These are phyloP conservation scores for Dothistroma septosporum DNA, from an alignment of 2,329 filamentous ascomycete species.

Conservation along the genomic window DNA sequence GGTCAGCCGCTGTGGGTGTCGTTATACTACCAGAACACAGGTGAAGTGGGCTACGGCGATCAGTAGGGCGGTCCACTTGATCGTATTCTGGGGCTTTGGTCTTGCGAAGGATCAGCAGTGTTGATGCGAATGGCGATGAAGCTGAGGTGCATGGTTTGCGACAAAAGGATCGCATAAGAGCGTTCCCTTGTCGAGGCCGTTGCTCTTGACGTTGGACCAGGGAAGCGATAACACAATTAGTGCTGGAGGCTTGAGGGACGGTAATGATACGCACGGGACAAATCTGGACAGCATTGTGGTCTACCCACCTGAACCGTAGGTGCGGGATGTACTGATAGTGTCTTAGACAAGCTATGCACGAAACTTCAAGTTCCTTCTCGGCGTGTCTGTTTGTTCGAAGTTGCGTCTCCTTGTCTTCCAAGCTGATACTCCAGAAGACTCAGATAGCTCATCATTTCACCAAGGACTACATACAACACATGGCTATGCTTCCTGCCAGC, in stretches of 20 bases:
- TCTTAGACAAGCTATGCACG: not conserved
- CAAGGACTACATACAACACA: not conserved
- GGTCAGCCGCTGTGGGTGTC: conserved; percentile 55
- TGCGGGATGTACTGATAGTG: not conserved
- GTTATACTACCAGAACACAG: conserved; percentile 57
- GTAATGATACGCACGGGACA: conserved; percentile 54
- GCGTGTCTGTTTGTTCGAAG: not conserved
- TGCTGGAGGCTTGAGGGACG: conserved; percentile 55
- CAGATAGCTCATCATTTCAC: not conserved
- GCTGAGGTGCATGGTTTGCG: conserved; percentile 50
- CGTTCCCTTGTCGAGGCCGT: conserved; percentile 55
- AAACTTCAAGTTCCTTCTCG: not conserved
- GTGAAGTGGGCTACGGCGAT: conserved; percentile 58
- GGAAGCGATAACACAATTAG: conserved; percentile 57
- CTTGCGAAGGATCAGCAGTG: conserved; percentile 56
- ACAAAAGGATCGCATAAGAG: conserved; percentile 57
- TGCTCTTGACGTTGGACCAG: conserved; percentile 52
- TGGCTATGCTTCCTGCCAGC: not conserved
- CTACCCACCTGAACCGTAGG: conserved; percentile 50
- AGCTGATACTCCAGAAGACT: not conserved
- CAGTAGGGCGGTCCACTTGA: conserved; percentile 54
- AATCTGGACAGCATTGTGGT: conserved; percentile 59
- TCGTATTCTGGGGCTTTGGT: conserved; percentile 58
- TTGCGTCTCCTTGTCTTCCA: not conserved
- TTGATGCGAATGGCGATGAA: conserved; percentile 54